Conservation (phyloP, 2,329 filamentous ascomycete genomes). For the Talaromyces verruculosus region DNA sequence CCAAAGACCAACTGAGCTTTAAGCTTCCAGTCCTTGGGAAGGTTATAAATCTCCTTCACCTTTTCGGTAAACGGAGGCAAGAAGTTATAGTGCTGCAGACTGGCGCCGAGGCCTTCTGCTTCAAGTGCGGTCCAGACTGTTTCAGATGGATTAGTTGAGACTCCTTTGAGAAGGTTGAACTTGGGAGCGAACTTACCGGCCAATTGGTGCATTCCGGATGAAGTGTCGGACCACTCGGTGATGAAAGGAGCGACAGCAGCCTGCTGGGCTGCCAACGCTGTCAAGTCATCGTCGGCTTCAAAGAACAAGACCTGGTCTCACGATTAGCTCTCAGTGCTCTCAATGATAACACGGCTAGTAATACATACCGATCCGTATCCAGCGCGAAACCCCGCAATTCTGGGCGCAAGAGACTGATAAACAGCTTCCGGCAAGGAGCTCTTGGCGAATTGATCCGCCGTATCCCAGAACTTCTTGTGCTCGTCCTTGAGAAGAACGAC, state of each 20-base stretch:
- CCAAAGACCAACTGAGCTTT: constrained; percentile 22
- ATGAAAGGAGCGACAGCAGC: not conserved
- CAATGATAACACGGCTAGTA: not conserved
- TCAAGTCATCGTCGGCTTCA: constrained; percentile 14
- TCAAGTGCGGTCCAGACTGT: constrained; percentile 18
- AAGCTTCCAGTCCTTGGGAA: constrained; percentile 16
- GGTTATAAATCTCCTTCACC: constrained; percentile 6
- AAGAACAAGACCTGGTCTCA: constrained; percentile 16
- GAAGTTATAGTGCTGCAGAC: constrained; percentile 20
- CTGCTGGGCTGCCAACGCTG: constrained; percentile 6
- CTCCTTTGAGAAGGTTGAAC: not conserved
- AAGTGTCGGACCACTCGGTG: constrained; percentile 17
- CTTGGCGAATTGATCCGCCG: constrained; percentile 56
- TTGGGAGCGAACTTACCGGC: constrained; percentile 24
- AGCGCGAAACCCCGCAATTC: constrained; percentile 58
- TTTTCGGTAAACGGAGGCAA: constrained; percentile 1
- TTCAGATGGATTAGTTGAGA: not conserved
- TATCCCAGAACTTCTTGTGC: constrained; percentile 81
- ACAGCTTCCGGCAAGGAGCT: constrained; percentile 62
- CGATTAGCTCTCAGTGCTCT: not conserved
- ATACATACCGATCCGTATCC: constrained; percentile 70
- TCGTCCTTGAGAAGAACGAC: constrained; percentile 74
- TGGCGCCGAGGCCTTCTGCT: constrained; percentile 21
- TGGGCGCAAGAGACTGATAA: constrained; percentile 29
- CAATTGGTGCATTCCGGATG: constrained; percentile 18